Evolutionary conservation across 2,329 filamentous ascomycete species (phyloP), one percentile per base, ranked within the genome.

Genomic region (Claviceps maximensis): DNA sequence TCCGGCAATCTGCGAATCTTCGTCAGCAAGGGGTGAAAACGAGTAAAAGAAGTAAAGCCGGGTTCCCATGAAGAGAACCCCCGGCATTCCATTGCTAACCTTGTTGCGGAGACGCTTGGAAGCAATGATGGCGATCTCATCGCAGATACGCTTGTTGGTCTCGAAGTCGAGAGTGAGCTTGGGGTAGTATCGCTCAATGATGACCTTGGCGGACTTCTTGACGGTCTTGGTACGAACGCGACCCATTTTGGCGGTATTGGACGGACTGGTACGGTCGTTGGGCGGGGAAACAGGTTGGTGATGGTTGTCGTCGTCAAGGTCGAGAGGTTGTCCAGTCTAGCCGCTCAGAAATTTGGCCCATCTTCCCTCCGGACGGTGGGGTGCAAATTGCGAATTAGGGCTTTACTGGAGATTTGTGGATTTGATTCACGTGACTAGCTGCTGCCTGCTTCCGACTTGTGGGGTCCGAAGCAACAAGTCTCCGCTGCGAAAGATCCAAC

Each of bases 31-130:
- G n/a, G n/a, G n/a, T n/a, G n/a, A n/a, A n/a, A n/a, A n/a, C n/a
- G n/a, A n/a, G n/a, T n/a, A n/a, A 33, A 12, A 33, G 31, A 10
- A 33, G 31, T 29, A 8, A 12, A 10, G 9, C 3, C 31, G 10
- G 31, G 10, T 42, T 4, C n/a, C n/a, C n/a, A n/a, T n/a, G 21
- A 23, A 13, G 13, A 15, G 15, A n/a, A n/a, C 23, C 17, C 17
- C 17, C 17, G 15, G 25, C 6, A 17, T 6, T 9, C 27, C 1
- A 17, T 44, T 65, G 59, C 71, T 69, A 64, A 94, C 88, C 89
- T 98, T 98, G 86, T 98, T 98, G 79, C 93, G 86, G 69, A 98
- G 86, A 72, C 94, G 86, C 88, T 98, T 98, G 67, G 87, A 94
- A 66, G 93, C 89, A 72, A 98, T 98, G 76, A 98, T 95, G 71